Percentiles rank a stretch among this genome's conserved stretches.
phyloP scores from a whole-genome alignment of 371 early-diverging fungal species.

The Rhizopus delemar region DNA sequence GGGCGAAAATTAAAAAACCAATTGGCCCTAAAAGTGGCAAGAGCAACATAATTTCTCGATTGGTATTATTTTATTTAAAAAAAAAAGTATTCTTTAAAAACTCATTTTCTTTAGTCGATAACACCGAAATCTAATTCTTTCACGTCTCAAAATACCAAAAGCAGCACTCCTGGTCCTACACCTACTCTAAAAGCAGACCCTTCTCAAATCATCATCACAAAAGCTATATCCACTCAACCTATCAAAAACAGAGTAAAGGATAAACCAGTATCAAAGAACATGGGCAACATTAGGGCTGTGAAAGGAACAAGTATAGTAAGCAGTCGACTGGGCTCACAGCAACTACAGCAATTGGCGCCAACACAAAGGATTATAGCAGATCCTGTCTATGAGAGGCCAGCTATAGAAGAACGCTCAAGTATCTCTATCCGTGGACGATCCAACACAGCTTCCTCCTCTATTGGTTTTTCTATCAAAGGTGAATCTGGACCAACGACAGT shows the following conservation, averaged over 20 bases:
- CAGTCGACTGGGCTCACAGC: neutral
- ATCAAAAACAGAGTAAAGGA: too few species aligned
- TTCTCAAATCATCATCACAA: constrained; percentile 40
- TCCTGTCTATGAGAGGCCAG: neutral
- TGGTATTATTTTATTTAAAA: neutral
- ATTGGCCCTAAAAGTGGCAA: neutral
- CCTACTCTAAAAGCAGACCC: constrained; percentile 27
- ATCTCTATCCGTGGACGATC: constrained; percentile 32
- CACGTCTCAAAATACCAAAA: neutral
- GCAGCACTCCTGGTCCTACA: constrained; percentile 3
- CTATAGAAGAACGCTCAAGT: neutral
- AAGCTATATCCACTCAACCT: constrained; percentile 14
- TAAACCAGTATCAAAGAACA: too few species aligned
- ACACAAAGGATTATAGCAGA: neutral
- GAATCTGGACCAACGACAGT: constrained; percentile 56
- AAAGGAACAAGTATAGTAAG: neutral
- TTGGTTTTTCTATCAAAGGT: constrained; percentile 47
- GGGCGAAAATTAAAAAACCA: constrained; percentile 22
- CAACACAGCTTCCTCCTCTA: constrained; percentile 8
- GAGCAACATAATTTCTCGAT: neutral
- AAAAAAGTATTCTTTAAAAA: neutral
- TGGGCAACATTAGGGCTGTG: neutral
- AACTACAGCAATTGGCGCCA: neutral
- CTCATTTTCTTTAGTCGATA: too few species aligned
- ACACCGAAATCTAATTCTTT: constrained; percentile 3